Evolutionary conservation across 805 yeast species (phyloP).

Genomic region (Saturnispora mendoncae): DNA sequence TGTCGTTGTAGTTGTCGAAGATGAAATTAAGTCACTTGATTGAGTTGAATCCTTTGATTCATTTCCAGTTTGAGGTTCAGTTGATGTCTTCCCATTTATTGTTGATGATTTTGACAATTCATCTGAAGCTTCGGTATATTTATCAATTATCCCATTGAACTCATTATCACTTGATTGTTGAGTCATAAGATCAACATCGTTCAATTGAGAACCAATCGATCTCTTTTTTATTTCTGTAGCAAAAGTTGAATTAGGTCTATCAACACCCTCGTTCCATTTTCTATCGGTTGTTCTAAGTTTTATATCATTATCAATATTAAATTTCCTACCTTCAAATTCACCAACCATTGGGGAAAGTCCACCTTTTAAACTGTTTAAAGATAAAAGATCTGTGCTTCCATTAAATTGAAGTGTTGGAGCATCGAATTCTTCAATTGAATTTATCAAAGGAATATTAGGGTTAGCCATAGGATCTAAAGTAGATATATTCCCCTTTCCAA

Average conservation of each 20-base stretch:
- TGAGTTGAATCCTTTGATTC: not conserved
- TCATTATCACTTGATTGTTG: constrained; percentile 14
- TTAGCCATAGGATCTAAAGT: constrained; percentile 6
- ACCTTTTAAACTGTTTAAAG: constrained; percentile 1
- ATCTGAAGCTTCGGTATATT: constrained; percentile 10
- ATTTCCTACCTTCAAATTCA: constrained; percentile 13
- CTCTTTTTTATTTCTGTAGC: not conserved
- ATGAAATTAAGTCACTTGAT: not conserved
- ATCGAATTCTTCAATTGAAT: not conserved
- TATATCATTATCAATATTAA: constrained; percentile 8
- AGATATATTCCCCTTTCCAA: not conserved
- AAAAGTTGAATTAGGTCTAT: not conserved
- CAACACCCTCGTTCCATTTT: too few species aligned
- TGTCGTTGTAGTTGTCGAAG: not conserved
- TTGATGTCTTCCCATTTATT: too few species aligned
- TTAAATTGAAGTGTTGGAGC: constrained; percentile 3
- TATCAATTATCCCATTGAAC: constrained; percentile 13
- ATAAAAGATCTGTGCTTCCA: constrained; percentile 3
- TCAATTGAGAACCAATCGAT: constrained; percentile 5
- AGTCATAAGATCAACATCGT: constrained; percentile 6
- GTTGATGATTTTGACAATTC: not conserved
- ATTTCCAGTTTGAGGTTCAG: not conserved
- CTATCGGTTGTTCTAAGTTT: constrained; percentile 8
- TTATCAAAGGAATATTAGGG: not conserved
- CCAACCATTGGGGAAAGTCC: constrained; percentile 14